Evolutionary conservation across 2,329 filamentous ascomycete species (phyloP), one percentile per base, ranked within the genome.

Genomic region (Colletotrichum sublineola): DNA sequence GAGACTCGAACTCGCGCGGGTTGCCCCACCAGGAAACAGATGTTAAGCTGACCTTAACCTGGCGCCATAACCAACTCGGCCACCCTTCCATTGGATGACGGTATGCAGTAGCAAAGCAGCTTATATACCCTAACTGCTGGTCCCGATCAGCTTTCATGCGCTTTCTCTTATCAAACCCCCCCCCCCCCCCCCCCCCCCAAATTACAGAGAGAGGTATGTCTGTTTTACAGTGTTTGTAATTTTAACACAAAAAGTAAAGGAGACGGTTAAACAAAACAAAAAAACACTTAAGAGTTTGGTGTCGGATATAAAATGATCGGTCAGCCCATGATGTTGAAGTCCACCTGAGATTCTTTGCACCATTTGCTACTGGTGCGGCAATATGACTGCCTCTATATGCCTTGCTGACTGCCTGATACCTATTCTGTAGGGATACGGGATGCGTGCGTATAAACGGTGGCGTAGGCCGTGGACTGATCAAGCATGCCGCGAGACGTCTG

Each of bases 31-130:
- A 73, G 70, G 70, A 73, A 73, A 73, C 66, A 73, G 70, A 73
- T 70, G 70, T 73, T 73, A 65, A 73, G 70, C 70, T 70, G 66
- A 73, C 70, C 70, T 73, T 73, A 73, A 73, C 70, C 70, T 73
- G 70, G 70, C 70, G 70, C 70, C 70, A 73, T 70, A 73, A 73
- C 70, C 70, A 73, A 73, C 70, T 73, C 70, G 70, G 70, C 70
- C 70, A 73, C 70, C 70, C 70, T 73, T 73, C 70, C 70, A 29
- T 42, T 33, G 20, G 14, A 61, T 61, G 7, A 11, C 0, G 2
- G 8, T 2, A 0, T 0, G 3, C n/a, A n/a, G 1, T 9, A 2
- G 1, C 18, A n/a, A 11, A 9, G 1, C 3, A 5, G 0, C 7
- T 5, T 9, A 46, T n/a, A 46, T 4, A 4, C 20, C 0, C 0